A percentile compares a stretch with the other conserved stretches of the same genome.
Conservation (phyloP, 768 basidiomycete species). For the Termitomyces sp. region DNA sequence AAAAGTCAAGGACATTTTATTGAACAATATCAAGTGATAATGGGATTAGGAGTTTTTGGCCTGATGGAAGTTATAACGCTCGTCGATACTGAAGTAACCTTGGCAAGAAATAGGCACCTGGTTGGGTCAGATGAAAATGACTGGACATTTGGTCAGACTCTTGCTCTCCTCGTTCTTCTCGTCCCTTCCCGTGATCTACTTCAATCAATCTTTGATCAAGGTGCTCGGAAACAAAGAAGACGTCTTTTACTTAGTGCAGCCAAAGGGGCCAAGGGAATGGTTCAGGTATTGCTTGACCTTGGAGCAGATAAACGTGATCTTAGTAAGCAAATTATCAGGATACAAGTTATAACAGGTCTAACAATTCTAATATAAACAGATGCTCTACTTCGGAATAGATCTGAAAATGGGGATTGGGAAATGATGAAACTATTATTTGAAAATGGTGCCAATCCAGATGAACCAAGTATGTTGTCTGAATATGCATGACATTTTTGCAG, state of each 20-base stretch:
- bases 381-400: not conserved
- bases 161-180: constrained; percentile 6
- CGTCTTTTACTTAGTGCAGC: too few relatives aligned
- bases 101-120: not conserved
- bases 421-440: not conserved
- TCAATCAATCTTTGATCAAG: not conserved
- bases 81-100: not conserved
- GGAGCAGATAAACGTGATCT: too few relatives aligned
- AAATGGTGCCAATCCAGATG: not conserved
- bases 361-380: too few relatives aligned
- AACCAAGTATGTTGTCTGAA: not conserved
- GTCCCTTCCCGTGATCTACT: constrained; percentile 5
- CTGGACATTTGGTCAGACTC: constrained; percentile 11
- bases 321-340: too few relatives aligned
- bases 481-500: not conserved
- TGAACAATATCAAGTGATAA: too few relatives aligned
- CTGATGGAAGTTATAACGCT: not conserved
- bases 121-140: not conserved
- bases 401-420: not conserved
- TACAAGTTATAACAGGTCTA: not conserved
- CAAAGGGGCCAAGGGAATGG: too few relatives aligned
- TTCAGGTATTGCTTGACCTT: too few relatives aligned
- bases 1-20: too few relatives aligned
- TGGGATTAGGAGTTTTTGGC: not conserved
- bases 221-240: too few relatives aligned